phyloP scores from a whole-genome alignment of 1,284 basidiomycete species.

The Thelephora terrestris region DNA sequence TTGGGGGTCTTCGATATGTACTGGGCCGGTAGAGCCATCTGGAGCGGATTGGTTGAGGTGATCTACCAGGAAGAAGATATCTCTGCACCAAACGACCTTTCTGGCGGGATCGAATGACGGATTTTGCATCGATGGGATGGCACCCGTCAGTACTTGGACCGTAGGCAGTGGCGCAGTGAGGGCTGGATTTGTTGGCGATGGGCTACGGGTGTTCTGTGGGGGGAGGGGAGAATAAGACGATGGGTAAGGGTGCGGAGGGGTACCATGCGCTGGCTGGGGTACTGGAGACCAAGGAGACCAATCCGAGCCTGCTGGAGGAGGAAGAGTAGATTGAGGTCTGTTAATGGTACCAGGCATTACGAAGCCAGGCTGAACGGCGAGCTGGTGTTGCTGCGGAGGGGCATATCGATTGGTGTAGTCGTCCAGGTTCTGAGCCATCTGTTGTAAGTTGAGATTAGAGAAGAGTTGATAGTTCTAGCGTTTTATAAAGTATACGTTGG shows the following conservation, averaged over 20 bases:
- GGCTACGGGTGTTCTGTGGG: constrained; percentile 5
- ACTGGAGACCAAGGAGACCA: constrained; percentile 24
- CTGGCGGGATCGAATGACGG: constrained; percentile 43
- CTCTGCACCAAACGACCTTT: constrained; percentile 67
- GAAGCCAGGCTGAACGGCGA: constrained; percentile 18
- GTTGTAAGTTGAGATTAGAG: constrained; percentile 4
- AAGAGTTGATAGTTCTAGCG: constrained; percentile 2
- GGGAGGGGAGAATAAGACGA: constrained; percentile 7
- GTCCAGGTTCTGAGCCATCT: constrained; percentile 58
- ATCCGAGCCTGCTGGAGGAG: constrained; percentile 20
- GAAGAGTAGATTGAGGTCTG: constrained; percentile 18
- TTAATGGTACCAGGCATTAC: constrained; percentile 11
- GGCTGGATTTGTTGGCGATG: constrained; percentile 25
- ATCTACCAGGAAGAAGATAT: constrained; percentile 74
- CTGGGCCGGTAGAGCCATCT: constrained; percentile 32
- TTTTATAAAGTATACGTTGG: constrained; percentile 34
- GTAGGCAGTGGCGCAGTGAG: constrained; percentile 59
- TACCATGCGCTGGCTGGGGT: constrained; percentile 12
- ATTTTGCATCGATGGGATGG: constrained; percentile 36
- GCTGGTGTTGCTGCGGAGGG: constrained; percentile 11
- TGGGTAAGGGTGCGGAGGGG: constrained; percentile 11
- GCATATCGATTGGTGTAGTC: constrained; percentile 12
- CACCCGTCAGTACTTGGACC: constrained; percentile 40
- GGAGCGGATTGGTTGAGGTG: constrained; percentile 31
- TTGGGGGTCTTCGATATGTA: constrained; percentile 49